Base-by-base conservation (phyloP, 2,329 filamentous ascomycete genomes). In the Xylariaceae sp. region DNA sequence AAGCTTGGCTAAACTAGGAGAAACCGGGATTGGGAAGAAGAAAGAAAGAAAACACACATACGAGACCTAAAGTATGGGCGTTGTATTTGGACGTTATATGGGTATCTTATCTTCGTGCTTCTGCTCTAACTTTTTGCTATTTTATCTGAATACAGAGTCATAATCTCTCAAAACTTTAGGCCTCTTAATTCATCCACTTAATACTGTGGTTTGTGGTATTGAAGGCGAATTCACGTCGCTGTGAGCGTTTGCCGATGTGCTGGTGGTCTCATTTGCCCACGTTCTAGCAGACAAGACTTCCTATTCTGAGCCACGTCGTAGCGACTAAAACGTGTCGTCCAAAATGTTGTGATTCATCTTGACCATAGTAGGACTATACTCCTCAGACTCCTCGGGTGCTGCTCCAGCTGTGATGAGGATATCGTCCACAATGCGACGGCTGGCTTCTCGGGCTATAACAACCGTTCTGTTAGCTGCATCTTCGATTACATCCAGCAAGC, bases 401-500 rank as follows among this genome's bases (percentile, higher is more conserved):
- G 81, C 87, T 2, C 90, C 90, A 3, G 90, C 91, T 35, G 89
- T 91, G 36, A 88, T 73, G 6, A 94, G 75, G 41, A 95, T 81
- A 66, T 93, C 89, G 46, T 92, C 87, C 0, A 95, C 89, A 54
- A 95, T 93, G 50, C 85, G 82, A 69, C 82, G 87, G 65, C 89
- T 92, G 3, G 91, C 91, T 71, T 94, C 89, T 50, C 88, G 83
- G 24, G 91, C 90, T 87, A 42, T 44, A 51, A 30, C 18, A 48
- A 13, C 41, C 18, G 20, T 33, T 6, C 53, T n/a, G n/a, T 50
- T 33, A 55, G 41, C 40, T 53, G 3, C 11, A 3, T 35, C 9
- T 18, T 33, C 44, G 18, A 18, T 5, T n/a, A 13, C 5, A 26
- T 23, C 16, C 6, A n/a, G 30, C 4, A 13, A 29, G 21, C 8